These are phyloP conservation scores for Acer campestre DNA, from an alignment of 345 rosid species.

Conservation along the genomic window DNA sequence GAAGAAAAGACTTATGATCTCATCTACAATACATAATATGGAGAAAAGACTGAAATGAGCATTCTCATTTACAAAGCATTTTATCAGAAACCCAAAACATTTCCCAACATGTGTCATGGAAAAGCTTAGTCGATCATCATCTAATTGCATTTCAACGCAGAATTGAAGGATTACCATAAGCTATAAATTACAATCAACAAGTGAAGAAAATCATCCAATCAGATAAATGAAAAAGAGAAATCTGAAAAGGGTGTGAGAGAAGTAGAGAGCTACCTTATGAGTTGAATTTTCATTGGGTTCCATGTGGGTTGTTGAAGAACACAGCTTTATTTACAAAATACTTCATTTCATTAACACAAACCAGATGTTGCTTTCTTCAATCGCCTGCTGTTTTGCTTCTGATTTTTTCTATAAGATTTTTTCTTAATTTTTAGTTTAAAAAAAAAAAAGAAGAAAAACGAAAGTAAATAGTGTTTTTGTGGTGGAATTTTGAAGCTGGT, in stretches of 20 bases:
- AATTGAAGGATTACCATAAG: background rate
- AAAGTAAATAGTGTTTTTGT: slow-evolving; percentile 3
- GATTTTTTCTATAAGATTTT: background rate
- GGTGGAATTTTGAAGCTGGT: background rate
- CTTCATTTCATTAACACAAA: slow-evolving; percentile 26
- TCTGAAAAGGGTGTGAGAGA: background rate
- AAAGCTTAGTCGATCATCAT: background rate
- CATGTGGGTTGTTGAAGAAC: slow-evolving; percentile 35
- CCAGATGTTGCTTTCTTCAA: background rate
- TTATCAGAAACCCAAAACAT: background rate
- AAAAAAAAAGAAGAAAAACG: background rate
- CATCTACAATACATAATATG: background rate
- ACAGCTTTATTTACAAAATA: slow-evolving; percentile 27
- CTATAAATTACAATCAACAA: background rate
- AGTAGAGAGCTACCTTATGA: slow-evolving; percentile 34
- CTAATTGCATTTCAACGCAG: background rate
- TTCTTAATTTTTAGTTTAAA: too few relatives aligned
- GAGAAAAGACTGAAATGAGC: background rate
- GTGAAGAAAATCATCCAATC: background rate
- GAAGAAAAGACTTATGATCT: background rate
- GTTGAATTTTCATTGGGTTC: slow-evolving; percentile 42
- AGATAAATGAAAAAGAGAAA: background rate
- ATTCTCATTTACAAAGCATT: background rate
- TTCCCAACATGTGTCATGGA: background rate
- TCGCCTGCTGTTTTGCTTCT: background rate